Base-by-base conservation (phyloP, 305 asterid species). In the Fraxinus angustifolia region DNA sequence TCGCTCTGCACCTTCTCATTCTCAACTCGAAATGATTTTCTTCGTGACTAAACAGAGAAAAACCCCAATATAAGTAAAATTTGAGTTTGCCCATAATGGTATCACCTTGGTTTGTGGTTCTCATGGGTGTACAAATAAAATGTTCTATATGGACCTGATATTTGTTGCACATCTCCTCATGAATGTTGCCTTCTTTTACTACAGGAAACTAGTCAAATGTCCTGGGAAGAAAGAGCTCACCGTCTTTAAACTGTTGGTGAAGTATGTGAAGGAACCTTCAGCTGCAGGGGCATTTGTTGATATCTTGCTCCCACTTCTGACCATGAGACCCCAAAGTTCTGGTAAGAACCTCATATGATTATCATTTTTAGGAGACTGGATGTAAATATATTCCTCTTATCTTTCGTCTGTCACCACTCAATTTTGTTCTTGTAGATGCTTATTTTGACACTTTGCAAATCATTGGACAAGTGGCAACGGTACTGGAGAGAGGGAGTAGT, bases 281-380 rank as follows among this genome's bases (percentile, higher is more conserved):
- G 88, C 86, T 53, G 98, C 97, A 17, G 82, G 87, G 84, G 84
- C 76, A 79, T 96, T 92, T 90, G 86, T 93, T 53, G 97, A 94
- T 78, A 88, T 93, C 75, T 88, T 96, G 88, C 94, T 96, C 82
- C 96, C 96, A 11, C 82, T 92, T 84, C 88, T 96, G 83, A 82
- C 88, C 72, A 90, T 88, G 94, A 90, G 76, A 88, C 88, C 89
- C 65, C 88, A 78, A 84, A 83, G 88, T 84, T 80, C 87, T 81
- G 99, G 99, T 96, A 84, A 81, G 92, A 75, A 78, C 68, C 73
- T 85, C 78, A 35, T 71, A 78, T 30, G 42, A 62, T 82, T 71
- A 48, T 35, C 33, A 4, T 83, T n/a, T 67, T 68, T 73, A 12
- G 48, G 8, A 17, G 50, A 34, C 76, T 34, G 48, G 76, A 8